Percentiles rank a stretch among this genome's conserved stretches.
Conservation (phyloP, 257 asterid genomes). For the Nicotiana attenuata region DNA sequence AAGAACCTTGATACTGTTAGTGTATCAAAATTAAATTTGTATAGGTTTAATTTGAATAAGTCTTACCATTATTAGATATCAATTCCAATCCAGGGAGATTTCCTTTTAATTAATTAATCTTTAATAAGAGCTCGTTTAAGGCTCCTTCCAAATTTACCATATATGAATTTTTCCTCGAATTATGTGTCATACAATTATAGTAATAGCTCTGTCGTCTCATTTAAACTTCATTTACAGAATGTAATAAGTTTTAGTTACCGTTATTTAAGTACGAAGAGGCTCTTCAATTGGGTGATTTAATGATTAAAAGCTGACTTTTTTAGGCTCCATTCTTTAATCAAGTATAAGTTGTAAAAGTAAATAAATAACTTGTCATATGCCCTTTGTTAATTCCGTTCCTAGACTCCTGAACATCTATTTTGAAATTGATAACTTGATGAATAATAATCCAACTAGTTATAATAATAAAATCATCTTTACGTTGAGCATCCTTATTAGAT, state of each 20-base stretch:
- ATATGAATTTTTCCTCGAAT: neutral
- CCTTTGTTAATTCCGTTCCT: no score
- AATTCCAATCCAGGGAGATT: no score
- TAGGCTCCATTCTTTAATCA: slow-evolving; percentile 9
- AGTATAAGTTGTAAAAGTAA: no score
- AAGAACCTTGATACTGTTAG: no score
- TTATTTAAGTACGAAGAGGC: neutral
- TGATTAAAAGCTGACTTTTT: neutral
- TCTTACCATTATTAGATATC: no score
- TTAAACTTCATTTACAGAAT: slow-evolving; percentile 1
- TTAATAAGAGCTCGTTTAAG: neutral
- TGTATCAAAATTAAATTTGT: no score
- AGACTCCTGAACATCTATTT: no score
- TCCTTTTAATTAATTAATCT: no score
- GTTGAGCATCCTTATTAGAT: neutral
- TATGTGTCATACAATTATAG: neutral
- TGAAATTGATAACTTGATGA: no score
- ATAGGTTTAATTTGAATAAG: no score
- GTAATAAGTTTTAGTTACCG: neutral
- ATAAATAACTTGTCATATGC: neutral
- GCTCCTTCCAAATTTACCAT: neutral
- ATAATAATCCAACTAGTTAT: no score
- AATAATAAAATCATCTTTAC: neutral
- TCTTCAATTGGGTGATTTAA: neutral
- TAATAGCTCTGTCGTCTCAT: neutral